Evolutionary conservation across 2,329 filamentous ascomycete species (phyloP), one percentile per base, ranked within the genome.

Genomic region (Blumeriella jaapii): DNA sequence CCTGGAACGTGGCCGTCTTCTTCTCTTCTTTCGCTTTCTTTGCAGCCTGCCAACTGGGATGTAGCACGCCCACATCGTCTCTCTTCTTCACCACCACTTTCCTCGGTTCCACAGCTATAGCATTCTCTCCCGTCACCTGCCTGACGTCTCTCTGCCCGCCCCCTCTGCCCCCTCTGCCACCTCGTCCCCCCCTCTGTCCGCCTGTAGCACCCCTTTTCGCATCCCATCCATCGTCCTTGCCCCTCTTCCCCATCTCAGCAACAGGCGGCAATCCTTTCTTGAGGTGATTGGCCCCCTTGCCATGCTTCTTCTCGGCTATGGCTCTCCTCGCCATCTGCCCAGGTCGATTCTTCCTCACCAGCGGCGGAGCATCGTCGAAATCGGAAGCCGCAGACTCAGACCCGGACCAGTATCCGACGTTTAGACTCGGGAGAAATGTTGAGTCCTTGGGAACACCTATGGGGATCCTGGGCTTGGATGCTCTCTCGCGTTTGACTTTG

Each of bases 301-400:
- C 82, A 55, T 69, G 89, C 54, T 87, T 89, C 61, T 83, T 78
- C 61, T 89, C 82, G 64, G 76, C 82, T 39, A 91, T 80, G 15
- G 76, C 72, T 53, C 82, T 80, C 6, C 83, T 72, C n/a, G 79
- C 81, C 27, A 76, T 70, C 59, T 93, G 83, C 3, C 83, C 83
- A 29, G 74, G 68, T 14, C 81, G 68, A 50, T 89, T 87, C 59
- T 86, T 87, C 48, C 74, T 73, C 0, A 66, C 59, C 1, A 64
- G 57, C 4, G 64, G 64, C 5, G 69, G 71, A 2, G 67, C 56
- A 24, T 64, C 61, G 34, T 85, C 81, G 14, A 82, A 62, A 44
- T 82, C 78, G 0, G 78, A 81, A 5, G 70, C 71, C 28, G 55
- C 52, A 0, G 69, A 74, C 47, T 83, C 81, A 6, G 78, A 82